Conservation (phyloP, 805 yeast species). For the Kockiozyma suomiensis region DNA sequence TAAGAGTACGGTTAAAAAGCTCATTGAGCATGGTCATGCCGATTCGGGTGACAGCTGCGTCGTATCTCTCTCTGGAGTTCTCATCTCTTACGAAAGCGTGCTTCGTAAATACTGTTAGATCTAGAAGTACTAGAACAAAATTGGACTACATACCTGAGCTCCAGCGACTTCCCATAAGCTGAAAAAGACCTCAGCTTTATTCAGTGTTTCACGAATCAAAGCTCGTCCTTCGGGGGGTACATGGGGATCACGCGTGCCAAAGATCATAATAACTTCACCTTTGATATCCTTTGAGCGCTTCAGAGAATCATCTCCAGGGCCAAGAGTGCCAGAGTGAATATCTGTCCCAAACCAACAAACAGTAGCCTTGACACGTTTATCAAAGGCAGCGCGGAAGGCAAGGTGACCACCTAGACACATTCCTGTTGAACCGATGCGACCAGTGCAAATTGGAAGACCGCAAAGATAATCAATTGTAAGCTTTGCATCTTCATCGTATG, state of each 20-base stretch:
- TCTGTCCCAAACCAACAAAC: conserved; percentile 83
- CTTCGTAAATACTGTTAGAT: conserved; percentile 43
- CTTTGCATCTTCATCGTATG: conserved; percentile 75
- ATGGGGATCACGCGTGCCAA: conserved; percentile 78
- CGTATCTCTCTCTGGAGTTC: conserved; percentile 76
- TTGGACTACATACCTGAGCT: conserved; percentile 47
- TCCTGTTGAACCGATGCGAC: conserved; percentile 78
- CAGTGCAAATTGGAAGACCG: conserved; percentile 63
- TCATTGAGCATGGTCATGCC: conserved; percentile 71
- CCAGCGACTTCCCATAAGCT: conserved; percentile 74
- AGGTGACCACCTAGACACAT: conserved; percentile 87
- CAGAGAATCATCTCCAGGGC: conserved; percentile 71
- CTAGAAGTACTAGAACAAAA: not conserved
- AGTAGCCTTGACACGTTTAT: conserved; percentile 63
- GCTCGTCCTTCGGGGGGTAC: conserved; percentile 80
- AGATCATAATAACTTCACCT: conserved; percentile 57
- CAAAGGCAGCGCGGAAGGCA: conserved; percentile 70
- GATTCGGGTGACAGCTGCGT: conserved; percentile 70
- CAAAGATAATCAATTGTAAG: conserved; percentile 64
- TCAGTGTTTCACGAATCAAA: conserved; percentile 61
- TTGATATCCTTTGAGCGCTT: conserved; percentile 56
- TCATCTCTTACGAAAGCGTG: conserved; percentile 85
- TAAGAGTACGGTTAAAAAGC: conserved; percentile 68
- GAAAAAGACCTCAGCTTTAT: conserved; percentile 62
- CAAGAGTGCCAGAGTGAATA: conserved; percentile 68